phyloP scores from a whole-genome alignment of 768 basidiomycete genomes.

The Tulasnella sp. region DNA sequence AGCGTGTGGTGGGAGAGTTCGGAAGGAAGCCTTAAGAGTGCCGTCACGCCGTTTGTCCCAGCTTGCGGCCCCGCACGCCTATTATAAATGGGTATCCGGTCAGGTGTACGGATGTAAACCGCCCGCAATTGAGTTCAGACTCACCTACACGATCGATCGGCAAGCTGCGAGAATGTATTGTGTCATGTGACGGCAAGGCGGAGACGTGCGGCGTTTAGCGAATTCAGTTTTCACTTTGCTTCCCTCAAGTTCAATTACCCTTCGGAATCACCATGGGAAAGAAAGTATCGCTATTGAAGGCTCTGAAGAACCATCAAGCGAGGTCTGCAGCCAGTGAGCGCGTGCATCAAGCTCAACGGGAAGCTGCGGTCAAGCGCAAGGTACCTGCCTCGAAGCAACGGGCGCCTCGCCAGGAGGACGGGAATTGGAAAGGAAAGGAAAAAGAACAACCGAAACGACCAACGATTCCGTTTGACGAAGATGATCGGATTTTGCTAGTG shows the following conservation, averaged over 20 bases:
- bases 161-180: too few relatives aligned
- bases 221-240: not conserved
- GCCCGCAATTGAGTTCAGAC: too few relatives aligned
- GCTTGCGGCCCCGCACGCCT: not conserved
- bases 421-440: not conserved
- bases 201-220: not conserved
- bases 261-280: not conserved
- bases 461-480: slow-evolving; percentile 60
- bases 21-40: not conserved
- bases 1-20: not conserved
- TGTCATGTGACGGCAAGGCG: too few relatives aligned
- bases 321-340: not conserved
- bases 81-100: too few relatives aligned
- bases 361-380: not conserved
- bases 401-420: not conserved
- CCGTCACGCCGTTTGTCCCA: not conserved
- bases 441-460: not conserved
- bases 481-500: slow-evolving; percentile 69
- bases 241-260: not conserved
- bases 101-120: too few relatives aligned
- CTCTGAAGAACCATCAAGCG: slow-evolving; percentile 1
- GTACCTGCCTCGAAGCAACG: not conserved
- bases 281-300: slow-evolving; percentile 3
- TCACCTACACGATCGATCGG: too few relatives aligned
- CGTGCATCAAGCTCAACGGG: not conserved